Base-by-base conservation (phyloP, 2,329 filamentous ascomycete genomes). In the Coniochaeta ligniaria region DNA sequence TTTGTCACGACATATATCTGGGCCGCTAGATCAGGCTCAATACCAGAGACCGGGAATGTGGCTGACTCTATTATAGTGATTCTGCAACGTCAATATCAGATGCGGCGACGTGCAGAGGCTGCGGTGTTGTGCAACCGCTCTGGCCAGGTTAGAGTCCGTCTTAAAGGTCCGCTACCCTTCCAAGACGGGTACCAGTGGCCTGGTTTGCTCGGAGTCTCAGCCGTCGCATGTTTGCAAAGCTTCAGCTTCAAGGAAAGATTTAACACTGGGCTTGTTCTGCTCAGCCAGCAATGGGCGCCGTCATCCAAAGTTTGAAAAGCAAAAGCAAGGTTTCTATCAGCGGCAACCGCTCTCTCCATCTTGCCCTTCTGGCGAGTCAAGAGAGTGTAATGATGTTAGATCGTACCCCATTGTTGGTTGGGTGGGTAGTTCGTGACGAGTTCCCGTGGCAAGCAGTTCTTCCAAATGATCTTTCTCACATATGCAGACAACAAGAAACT, bases 51-150 rank as follows among this genome's bases (percentile, higher is more conserved):
- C 47, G 47, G 47, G 47, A 52, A 28, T 28, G 22, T 28, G 47
- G 47, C 47, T 52, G 6, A 52, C 47, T 52, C 24, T 52, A 52
- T 52, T 52, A 52, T 26, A 52, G 47, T 52, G 47, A 16, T 52
- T 47, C 43, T 47, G 43, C 43, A 47, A 47, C 43, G 2, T 52
- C 16, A 52, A 26, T 52, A 17, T 26, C 22, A 8, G 47, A 52
- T 52, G 47, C 47, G 47, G 47, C 47, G 47, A 52, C 47, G n/a
- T 52, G 47, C 47, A 52, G 22, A 52, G 43, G 47, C 47, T 52
- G 14, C 22, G 24, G 47, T 14, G 20, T 16, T 31, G 47, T 52
- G 16, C 8, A 24, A 52, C 47, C 4, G 24, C 20, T 31, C 47
- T 52, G 22, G 47, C 22, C 47, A 17, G 22, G 47, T 31, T 52